Percentiles rank a stretch among this genome's conserved stretches.
Conservation (phyloP, 495 filamentous ascomycete genomes). For the Thermothielavioides terrestris region DNA sequence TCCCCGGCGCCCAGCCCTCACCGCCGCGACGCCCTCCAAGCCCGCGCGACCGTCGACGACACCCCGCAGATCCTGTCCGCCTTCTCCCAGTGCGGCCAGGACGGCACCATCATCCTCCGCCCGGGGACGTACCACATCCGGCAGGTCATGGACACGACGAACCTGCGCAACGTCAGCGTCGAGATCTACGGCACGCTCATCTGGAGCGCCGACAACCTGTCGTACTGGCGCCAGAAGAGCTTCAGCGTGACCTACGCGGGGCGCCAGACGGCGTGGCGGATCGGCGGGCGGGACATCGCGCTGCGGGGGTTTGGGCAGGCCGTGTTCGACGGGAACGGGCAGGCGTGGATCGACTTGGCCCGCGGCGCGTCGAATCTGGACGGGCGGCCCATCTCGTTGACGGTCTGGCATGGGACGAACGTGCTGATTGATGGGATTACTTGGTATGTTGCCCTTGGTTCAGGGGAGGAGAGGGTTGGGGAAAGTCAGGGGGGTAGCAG, state of each 20-base stretch:
- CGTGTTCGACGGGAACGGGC: constrained; percentile 36
- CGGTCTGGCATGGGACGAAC: constrained; percentile 34
- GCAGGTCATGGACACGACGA: constrained; percentile 35
- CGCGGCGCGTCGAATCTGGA: constrained; percentile 24
- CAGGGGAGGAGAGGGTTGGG: background rate
- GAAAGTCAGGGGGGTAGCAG: too few relatives aligned
- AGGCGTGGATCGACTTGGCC: constrained; percentile 38
- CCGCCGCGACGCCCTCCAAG: background rate
- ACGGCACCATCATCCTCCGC: constrained; percentile 30
- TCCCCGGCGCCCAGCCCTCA: background rate
- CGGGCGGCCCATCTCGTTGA: constrained; percentile 34
- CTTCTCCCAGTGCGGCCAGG: constrained; percentile 31
- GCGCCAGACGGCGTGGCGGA: constrained; percentile 32
- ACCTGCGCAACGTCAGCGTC: constrained; percentile 31
- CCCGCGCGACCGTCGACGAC: constrained; percentile 20
- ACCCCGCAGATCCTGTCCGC: constrained; percentile 37
- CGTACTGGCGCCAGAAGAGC: constrained; percentile 33
- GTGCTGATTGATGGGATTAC: constrained; percentile 35
- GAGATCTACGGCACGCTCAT: constrained; percentile 35
- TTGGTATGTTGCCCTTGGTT: constrained; percentile 8
- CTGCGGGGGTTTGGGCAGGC: constrained; percentile 33
- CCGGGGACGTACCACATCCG: constrained; percentile 36
- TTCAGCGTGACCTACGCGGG: constrained; percentile 31
- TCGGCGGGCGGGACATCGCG: constrained; percentile 31
- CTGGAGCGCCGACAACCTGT: constrained; percentile 32